Evolutionary conservation across 306 rosid species (phyloP).

Genomic region (Citrullus amarus): DNA sequence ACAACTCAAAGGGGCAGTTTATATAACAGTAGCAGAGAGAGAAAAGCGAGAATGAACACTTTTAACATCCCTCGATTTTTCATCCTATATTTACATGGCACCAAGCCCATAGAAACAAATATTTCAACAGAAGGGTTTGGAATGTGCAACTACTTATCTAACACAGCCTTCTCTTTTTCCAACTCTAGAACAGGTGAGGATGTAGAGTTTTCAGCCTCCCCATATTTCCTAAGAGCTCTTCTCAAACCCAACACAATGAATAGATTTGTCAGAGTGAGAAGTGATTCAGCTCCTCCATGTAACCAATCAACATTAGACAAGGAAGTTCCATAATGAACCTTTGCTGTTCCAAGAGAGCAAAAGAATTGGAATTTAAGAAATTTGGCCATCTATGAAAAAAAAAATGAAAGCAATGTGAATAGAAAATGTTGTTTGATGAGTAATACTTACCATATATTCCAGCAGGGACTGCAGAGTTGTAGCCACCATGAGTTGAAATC

Average conservation of each 20-base stretch:
- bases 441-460: constrained; percentile 72
- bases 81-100: neutral
- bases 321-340: constrained; percentile 82
- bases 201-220: constrained; percentile 18
- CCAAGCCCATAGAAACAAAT: neutral
- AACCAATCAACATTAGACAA: constrained; percentile 95
- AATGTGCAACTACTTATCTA: neutral
- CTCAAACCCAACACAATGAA: constrained; percentile 82
- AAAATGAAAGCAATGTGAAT: neutral
- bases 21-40: neutral
- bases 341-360: constrained; percentile 38
- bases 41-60: neutral
- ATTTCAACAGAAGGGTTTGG: neutral
- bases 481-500: constrained; percentile 6
- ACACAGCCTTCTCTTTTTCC: constrained; percentile 23
- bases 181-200: constrained; percentile 18
- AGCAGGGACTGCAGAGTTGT: constrained; percentile 65
- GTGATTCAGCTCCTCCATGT: constrained; percentile 86
- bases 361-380: neutral
- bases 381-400: neutral
- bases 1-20: neutral
- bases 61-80: neutral
- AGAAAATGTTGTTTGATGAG: neutral
- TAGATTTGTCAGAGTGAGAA: constrained; percentile 75
- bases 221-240: constrained; percentile 45